Evolutionary conservation across 2,329 filamentous ascomycete genomes (phyloP), one percentile per base, ranked within the genome.

Genomic region (Fusarium sp.): DNA sequence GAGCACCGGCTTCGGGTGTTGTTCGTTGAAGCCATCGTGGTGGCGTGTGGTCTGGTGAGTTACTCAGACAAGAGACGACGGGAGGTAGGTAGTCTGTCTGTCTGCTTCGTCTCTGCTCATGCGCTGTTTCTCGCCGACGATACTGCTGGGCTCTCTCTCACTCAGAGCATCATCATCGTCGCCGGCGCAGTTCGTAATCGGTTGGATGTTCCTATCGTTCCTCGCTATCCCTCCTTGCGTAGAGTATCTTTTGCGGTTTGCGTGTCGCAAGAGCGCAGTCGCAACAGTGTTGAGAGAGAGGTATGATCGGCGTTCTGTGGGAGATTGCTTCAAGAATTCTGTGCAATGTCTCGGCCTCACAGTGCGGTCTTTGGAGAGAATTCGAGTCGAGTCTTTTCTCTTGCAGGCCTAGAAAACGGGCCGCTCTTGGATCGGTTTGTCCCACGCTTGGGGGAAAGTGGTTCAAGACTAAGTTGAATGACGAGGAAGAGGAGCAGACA

Each of bases 111-210:
- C 33, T 56, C 66, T 65, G n/a, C 54, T 60, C 50, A 56, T 71
- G 67, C 61, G 58, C 67, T 54, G 61, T 52, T 68, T 71, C 10
- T 75, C 73, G 58, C 67, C 54, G 64, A 65, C 50, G 58, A 64
- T 75, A 50, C 50, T 39, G 64, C 52, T 74, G 52, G 29, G 63
- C 41, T 27, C 48, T n/a, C 9, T 20, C 48, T 52, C 27, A 41
- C 43, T 75, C 70, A 75, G 43, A 74, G 27, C 62, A 58, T 60
- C 73, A 76, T 75, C 50, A 56, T 70, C 56, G 57, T 68, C 61
- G 50, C 59, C 64, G 22, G 9, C 31, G 61, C 39, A 73, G 67
- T 67, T 69, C 69, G 58, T 67, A 65, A 73, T 64, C 72, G 45
- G 45, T 50, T 68, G 48, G 52, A 29, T 22, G 50, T n/a, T 45